phyloP scores from a whole-genome alignment of 495 filamentous ascomycete genomes.

The Tuber aestivum region DNA sequence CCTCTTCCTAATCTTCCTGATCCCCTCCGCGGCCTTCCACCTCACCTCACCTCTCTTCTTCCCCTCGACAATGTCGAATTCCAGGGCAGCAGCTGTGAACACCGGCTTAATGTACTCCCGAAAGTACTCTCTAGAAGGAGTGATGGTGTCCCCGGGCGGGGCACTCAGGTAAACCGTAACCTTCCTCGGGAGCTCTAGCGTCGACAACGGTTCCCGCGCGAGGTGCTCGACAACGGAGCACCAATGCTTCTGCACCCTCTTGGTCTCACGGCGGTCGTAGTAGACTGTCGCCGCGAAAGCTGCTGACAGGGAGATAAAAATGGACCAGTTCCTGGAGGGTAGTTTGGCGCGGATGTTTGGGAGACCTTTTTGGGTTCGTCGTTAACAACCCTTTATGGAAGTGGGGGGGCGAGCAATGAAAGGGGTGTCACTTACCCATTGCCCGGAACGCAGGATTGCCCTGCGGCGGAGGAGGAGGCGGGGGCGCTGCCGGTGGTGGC shows the following conservation, averaged over 20 bases:
- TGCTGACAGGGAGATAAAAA: constrained; percentile 75
- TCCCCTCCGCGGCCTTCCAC: constrained; percentile 70
- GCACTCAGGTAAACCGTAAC: constrained; percentile 79
- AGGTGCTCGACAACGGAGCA: constrained; percentile 78
- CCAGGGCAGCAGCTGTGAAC: constrained; percentile 78
- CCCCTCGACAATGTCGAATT: constrained; percentile 93
- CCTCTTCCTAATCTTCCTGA: constrained; percentile 59
- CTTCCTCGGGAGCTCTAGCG: constrained; percentile 67
- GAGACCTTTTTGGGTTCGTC: constrained; percentile 51
- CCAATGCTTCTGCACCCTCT: constrained; percentile 77
- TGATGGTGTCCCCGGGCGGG: constrained; percentile 63
- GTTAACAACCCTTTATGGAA: constrained; percentile 10
- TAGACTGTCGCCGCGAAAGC: constrained; percentile 69
- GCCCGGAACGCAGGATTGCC: constrained; percentile 36
- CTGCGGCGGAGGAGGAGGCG: constrained; percentile 8
- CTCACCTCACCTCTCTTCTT: constrained; percentile 81
- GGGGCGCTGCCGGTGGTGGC: constrained; percentile 7
- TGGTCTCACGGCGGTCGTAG: constrained; percentile 88
- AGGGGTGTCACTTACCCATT: constrained; percentile 17
- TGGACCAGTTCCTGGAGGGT: constrained; percentile 95
- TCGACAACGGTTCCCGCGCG: constrained; percentile 64
- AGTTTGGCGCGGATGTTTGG: constrained; percentile 75
- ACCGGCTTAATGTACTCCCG: constrained; percentile 93
- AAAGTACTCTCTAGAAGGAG: constrained; percentile 82
- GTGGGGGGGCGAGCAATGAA: background rate